Conservation (phyloP, 1,284 basidiomycete species). For the Boletus sp. region DNA sequence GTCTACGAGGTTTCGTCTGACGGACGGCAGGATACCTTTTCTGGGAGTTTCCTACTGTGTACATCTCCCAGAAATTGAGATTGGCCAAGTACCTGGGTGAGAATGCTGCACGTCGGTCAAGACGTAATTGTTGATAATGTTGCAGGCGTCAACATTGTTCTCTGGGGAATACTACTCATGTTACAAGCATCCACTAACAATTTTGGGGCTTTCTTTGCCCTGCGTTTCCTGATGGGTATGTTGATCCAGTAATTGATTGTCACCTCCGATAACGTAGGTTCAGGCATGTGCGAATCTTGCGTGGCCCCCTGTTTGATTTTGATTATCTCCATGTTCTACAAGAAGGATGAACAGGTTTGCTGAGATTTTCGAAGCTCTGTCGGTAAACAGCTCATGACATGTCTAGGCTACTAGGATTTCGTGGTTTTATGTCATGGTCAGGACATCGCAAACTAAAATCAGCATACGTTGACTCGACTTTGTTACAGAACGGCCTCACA, state of each 20-base stretch:
- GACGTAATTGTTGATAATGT: neutral
- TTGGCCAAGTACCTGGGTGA: constrained; percentile 61
- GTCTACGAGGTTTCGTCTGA: neutral
- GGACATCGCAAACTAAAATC: constrained; percentile 4
- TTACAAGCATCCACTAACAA: constrained; percentile 53
- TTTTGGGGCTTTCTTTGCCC: constrained; percentile 58
- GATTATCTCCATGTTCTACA: constrained; percentile 67
- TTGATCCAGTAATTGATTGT: neutral
- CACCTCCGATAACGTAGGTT: neutral
- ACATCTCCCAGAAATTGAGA: constrained; percentile 57
- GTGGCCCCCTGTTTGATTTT: constrained; percentile 62
- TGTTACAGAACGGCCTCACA: constrained; percentile 55
- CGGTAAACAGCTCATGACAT: neutral
- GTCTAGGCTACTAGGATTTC: constrained; percentile 52
- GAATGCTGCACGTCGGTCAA: neutral
- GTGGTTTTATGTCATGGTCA: constrained; percentile 67
- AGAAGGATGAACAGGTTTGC: constrained; percentile 60
- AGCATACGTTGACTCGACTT: neutral
- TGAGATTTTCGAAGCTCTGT: no score
- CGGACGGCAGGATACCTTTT: constrained; percentile 47
- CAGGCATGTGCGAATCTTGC: constrained; percentile 65
- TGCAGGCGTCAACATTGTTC: constrained; percentile 52
- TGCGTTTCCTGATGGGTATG: constrained; percentile 58
- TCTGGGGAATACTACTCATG: constrained; percentile 63
- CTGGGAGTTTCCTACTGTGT: constrained; percentile 67